Percentiles rank a stretch among this genome's conserved stretches.
Evolutionary conservation across 345 rosid species (phyloP).

Genomic region (Pistacia integerrima): DNA sequence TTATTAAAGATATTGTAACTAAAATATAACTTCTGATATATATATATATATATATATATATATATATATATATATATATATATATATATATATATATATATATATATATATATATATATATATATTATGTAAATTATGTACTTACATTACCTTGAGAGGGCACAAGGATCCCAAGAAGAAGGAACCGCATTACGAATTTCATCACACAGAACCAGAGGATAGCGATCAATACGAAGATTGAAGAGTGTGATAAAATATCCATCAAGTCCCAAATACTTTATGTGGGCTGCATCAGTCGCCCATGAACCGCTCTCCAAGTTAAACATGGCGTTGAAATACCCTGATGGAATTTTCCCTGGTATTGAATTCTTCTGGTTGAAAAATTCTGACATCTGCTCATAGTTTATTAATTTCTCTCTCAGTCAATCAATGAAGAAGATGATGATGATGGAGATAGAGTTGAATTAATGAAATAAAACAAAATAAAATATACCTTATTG

Average conservation of each 20-base stretch:
- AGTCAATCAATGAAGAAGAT: not conserved
- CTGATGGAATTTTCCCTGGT: constrained; percentile 84
- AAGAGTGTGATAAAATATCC: constrained; percentile 62
- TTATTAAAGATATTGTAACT: too few relatives aligned
- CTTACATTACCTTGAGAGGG: constrained; percentile 63
- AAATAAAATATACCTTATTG: constrained; percentile 46
- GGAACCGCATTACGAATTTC: constrained; percentile 75
- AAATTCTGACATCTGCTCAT: constrained; percentile 76
- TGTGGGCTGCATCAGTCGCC: constrained; percentile 74
- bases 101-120: too few relatives aligned
- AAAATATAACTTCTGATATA: too few relatives aligned
- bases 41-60: too few relatives aligned
- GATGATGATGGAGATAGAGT: not conserved
- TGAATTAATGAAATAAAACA: not conserved
- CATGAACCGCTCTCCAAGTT: constrained; percentile 69
- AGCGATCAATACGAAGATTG: constrained; percentile 63
- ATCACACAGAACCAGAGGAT: constrained; percentile 65
- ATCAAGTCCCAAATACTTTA: constrained; percentile 68
- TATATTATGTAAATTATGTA: not conserved
- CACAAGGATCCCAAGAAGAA: constrained; percentile 76
- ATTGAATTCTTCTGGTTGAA: constrained; percentile 64
- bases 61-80: too few relatives aligned
- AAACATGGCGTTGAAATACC: constrained; percentile 75
- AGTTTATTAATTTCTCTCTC: not conserved
- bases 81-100: too few relatives aligned